Base-by-base conservation (phyloP, 1,284 basidiomycete species). In the Cryptococcus sp. region DNA sequence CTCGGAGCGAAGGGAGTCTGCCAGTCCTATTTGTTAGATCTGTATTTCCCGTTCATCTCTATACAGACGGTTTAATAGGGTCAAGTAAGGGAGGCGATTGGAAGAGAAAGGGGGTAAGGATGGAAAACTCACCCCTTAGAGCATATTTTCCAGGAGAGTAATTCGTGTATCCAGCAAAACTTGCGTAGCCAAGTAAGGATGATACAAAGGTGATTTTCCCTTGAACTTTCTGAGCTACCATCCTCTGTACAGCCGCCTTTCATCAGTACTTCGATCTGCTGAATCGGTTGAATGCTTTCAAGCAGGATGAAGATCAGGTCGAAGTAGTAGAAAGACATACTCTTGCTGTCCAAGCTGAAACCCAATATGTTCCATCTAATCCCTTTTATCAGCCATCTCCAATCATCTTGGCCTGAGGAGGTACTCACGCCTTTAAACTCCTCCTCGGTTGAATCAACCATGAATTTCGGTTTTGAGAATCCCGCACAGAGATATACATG, bases 81-180 rank as follows among this genome's bases (percentile, higher is more conserved):
- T n/a, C n/a, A n/a, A n/a, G n/a, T n/a, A n/a, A n/a, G n/a, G n/a
- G n/a, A n/a, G n/a, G n/a, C n/a, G n/a, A n/a, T n/a, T n/a, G n/a
- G n/a, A n/a, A 34, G 16, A 34, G 10, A 16, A 9, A 34, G 9
- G 32, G 32, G 32, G 18, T 9, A 41, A 41, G 7, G 39, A 41
- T 41, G 21, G 25, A 10, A 16, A 36, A 53, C 67, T 46, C 62
- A 88, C 91, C 92, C 76, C 91, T 79, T 14, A 97, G 74, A 10
- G 94, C 94, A 63, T 87, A 86, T 72, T 97, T 98, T 45, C 85
- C 87, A 0, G 93, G 91, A 1, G 88, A 78, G 70, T 98, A 98
- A 2, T 85, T 81, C 3, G 86, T 79, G 64, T 88, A 98, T 0
- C 94, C 93, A 16, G 88, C 78, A 46, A 97, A 80, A 1, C 84